Base-by-base conservation (phyloP, 2,329 filamentous ascomycete genomes). In the Aspergillus oerlinghausenensis region DNA sequence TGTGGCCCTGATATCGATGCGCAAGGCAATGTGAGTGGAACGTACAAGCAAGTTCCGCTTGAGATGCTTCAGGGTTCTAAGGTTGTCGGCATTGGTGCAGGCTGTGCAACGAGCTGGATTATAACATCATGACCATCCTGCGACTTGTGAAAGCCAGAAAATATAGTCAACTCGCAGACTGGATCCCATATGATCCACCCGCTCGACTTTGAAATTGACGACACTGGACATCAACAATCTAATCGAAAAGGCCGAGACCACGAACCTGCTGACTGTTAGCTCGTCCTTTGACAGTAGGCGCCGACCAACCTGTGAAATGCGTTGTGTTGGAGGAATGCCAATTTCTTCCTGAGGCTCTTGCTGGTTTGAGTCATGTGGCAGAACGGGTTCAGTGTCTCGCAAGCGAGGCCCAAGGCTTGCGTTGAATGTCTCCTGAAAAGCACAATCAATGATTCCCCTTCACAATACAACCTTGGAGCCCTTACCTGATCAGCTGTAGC, bases 51-150 rank as follows among this genome's bases (percentile, higher is more conserved):
- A 57, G 83, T 95, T 67, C 81, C 82, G 23, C 82, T 85, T 49
- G 80, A 79, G 61, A 80, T 80, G 67, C 75, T 81, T 17, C 70
- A 79, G 4, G 77, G 73, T 9, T 79, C 76, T 55, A 75, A 76
- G 21, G 84, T 91, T 55, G 75, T 80, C 61, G 77, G 76, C 51
- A 80, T 96, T 51, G 90, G 88, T 25, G 91, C 90, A n/a, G 92
- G 92, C 1, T 96, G 91, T 75, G 92, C 92, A 48, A 96, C 92
- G 19, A 95, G 87, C 70, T 96, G 91, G 87, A 79, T 95, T 45
- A 60, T 76, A 48, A 63, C 66, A 40, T 65, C 63, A n/a, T 71
- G 65, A 68, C 43, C 21, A 53, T 9, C 43, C 21, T 14, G 28
- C 29, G 10, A 5, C 43, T 10, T 38, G 19, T 14, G 38, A 53